Percentiles rank a stretch among this genome's conserved stretches.
Conservation (phyloP, 208 protist genomes). For the Trypanosoma theileri region DNA sequence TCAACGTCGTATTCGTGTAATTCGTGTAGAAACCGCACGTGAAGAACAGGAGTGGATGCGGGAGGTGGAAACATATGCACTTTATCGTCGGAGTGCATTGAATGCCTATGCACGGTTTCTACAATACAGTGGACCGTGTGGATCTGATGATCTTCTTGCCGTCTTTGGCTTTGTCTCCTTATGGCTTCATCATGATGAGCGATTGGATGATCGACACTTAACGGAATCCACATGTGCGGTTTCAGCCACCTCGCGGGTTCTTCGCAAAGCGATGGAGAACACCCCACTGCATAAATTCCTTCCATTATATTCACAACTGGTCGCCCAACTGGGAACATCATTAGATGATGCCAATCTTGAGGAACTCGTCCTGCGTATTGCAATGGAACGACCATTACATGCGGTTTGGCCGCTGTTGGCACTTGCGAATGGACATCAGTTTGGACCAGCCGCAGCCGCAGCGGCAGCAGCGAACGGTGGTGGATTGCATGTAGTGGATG, state of each 20-base stretch:
- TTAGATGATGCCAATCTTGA: constrained; percentile 31
- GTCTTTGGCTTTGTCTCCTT: constrained; percentile 79
- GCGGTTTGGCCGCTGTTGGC: constrained; percentile 73
- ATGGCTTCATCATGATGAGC: constrained; percentile 61
- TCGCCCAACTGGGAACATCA: constrained; percentile 57
- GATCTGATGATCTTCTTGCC: constrained; percentile 52
- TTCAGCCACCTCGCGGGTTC: constrained; percentile 31
- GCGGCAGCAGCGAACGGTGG: not conserved
- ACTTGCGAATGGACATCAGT: constrained; percentile 61
- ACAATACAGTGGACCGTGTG: constrained; percentile 29
- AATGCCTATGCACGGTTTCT: constrained; percentile 76
- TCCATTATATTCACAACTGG: constrained; percentile 63
- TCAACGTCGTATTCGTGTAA: constrained; percentile 45
- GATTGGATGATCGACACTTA: constrained; percentile 14
- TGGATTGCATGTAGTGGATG: constrained; percentile 35
- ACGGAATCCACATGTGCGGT: not conserved
- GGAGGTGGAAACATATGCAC: constrained; percentile 43
- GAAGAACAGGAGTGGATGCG: constrained; percentile 55
- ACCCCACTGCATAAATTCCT: constrained; percentile 63
- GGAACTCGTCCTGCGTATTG: constrained; percentile 47
- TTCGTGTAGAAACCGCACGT: constrained; percentile 44
- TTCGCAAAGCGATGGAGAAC: constrained; percentile 48
- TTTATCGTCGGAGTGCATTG: constrained; percentile 77
- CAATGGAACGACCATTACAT: constrained; percentile 51
- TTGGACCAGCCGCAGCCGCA: constrained; percentile 25